Conservation (phyloP, 768 basidiomycete species). For the Russula compacta region DNA sequence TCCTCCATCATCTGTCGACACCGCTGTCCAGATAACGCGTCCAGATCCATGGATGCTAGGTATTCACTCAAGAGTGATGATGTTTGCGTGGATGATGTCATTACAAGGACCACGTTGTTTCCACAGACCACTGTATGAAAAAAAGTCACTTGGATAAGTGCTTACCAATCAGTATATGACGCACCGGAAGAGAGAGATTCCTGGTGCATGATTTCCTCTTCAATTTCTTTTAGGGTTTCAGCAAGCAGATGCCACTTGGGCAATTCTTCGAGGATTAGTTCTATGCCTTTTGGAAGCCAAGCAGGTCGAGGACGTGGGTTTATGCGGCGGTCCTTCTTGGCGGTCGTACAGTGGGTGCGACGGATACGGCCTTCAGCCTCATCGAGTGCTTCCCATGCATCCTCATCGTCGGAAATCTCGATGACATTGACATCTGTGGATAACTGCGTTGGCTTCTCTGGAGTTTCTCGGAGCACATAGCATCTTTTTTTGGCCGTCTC, state of each 20-base stretch:
- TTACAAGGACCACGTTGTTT: slow-evolving; percentile 73
- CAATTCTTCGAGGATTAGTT: slow-evolving; percentile 85
- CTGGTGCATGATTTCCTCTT: slow-evolving; percentile 68
- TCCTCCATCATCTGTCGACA: slow-evolving; percentile 75
- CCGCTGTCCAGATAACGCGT: slow-evolving; percentile 47
- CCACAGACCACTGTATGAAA: slow-evolving; percentile 34
- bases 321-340: slow-evolving; percentile 11
- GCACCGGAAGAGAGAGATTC: slow-evolving; percentile 31
- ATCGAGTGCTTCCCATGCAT: slow-evolving; percentile 66
- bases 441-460: slow-evolving; percentile 21
- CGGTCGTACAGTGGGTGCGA: not conserved
- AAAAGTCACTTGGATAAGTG: not conserved
- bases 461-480: slow-evolving; percentile 39
- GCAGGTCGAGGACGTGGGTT: slow-evolving; percentile 29
- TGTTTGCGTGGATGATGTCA: slow-evolving; percentile 75
- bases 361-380: slow-evolving; percentile 42
- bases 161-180: slow-evolving; percentile 1
- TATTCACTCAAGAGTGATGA: slow-evolving; percentile 72
- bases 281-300: slow-evolving; percentile 72
- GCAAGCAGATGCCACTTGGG: slow-evolving; percentile 88
- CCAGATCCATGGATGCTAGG: slow-evolving; percentile 53
- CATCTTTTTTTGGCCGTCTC: slow-evolving; percentile 73
- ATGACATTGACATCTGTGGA: slow-evolving; percentile 25
- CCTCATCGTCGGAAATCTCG: slow-evolving; percentile 49
- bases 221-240: slow-evolving; percentile 84